These are phyloP conservation scores for Beverwykella pulmonaria DNA, from an alignment of 495 filamentous ascomycete genomes.

Conservation along the genomic window DNA sequence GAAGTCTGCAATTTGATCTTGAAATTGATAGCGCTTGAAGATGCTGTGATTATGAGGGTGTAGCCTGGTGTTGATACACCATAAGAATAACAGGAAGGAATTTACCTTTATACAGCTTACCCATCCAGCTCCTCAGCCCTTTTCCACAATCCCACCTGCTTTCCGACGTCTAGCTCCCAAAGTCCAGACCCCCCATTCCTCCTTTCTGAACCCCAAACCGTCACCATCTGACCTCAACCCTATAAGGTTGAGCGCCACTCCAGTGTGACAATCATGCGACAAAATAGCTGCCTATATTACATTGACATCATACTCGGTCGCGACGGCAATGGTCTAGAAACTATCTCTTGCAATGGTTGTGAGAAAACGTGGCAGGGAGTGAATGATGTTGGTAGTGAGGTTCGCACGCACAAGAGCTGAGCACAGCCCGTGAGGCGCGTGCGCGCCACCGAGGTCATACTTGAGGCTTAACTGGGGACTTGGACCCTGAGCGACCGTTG, in stretches of 20 bases:
- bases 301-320: slow-evolving; percentile 7
- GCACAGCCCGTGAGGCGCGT: slow-evolving; percentile 6
- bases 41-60: background rate
- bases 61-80: background rate
- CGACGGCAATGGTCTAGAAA: background rate
- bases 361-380: background rate
- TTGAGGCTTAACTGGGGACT: background rate
- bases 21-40: background rate
- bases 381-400: background rate
- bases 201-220: background rate
- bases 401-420: background rate
- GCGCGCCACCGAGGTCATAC: slow-evolving; percentile 13
- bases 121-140: background rate
- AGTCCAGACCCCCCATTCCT: slow-evolving; percentile 10
- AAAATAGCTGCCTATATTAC: slow-evolving; percentile 6
- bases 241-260: background rate
- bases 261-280: background rate
- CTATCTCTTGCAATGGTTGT: background rate
- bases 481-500: slow-evolving; percentile 1
- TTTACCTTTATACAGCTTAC: slow-evolving; percentile 8
- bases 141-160: background rate
- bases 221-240: slow-evolving; percentile 7
- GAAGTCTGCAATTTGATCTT: too few species aligned
- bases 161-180: background rate
- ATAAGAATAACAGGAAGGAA: background rate